phyloP scores from a whole-genome alignment of 169 alveolate genomes.

The Plasmodium sp. region DNA sequence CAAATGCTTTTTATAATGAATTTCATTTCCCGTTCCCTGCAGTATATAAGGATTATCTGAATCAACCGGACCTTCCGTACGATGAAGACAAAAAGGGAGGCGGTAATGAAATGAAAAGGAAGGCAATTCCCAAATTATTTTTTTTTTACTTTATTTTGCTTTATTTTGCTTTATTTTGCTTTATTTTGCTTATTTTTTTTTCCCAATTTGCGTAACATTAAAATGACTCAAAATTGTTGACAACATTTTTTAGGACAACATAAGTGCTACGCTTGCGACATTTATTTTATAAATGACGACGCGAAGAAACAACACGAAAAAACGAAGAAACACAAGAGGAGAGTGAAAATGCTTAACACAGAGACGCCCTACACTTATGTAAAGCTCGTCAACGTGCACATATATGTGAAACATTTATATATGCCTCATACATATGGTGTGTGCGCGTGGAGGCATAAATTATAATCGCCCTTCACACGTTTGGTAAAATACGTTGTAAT shows the following conservation, averaged over 20 bases:
- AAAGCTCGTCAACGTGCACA: neutral
- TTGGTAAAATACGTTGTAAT: neutral
- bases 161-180: neutral
- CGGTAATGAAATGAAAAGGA: constrained; percentile 19
- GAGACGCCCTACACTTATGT: constrained; percentile 65
- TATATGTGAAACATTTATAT: neutral
- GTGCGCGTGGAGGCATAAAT: neutral
- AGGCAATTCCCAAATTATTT: neutral
- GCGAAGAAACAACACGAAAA: constrained; percentile 78
- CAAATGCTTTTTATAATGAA: neutral
- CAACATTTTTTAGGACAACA: constrained; percentile 60
- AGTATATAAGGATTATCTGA: constrained; percentile 55
- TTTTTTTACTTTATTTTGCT: too few species aligned
- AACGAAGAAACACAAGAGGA: constrained; percentile 80
- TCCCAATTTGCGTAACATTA: neutral
- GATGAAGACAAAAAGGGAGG: constrained; percentile 70
- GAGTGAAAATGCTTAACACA: constrained; percentile 76
- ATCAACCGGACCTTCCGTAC: constrained; percentile 28
- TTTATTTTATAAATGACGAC: constrained; percentile 78
- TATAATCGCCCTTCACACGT: neutral
- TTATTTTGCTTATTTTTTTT: neutral
- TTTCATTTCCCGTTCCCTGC: neutral
- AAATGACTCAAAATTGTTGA: neutral
- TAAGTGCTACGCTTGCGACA: constrained; percentile 85
- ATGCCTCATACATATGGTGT: neutral